Percentiles rank a stretch among this genome's conserved stretches.
phyloP scores from a whole-genome alignment of 495 filamentous ascomycete species.

The Geopyxis carbonaria region DNA sequence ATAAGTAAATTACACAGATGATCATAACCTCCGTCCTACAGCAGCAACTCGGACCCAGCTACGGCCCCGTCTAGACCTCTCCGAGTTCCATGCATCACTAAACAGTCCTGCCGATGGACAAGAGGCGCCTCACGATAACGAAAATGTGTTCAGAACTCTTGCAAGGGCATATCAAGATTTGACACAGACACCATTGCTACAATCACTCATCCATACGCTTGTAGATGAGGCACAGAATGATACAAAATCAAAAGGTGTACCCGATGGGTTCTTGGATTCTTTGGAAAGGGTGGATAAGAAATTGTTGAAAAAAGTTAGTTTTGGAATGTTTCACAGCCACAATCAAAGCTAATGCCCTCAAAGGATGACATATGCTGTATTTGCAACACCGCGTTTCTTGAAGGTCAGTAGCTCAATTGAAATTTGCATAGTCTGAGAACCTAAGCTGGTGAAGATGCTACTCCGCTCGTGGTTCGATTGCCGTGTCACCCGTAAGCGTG shows the following conservation, averaged over 20 bases:
- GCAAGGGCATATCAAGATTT: no score
- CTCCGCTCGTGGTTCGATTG: slow-evolving; percentile 72
- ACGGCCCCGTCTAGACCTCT: no score
- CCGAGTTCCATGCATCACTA: no score
- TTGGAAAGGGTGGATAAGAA: slow-evolving; percentile 66
- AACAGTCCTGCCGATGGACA: no score
- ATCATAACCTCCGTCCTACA: no score
- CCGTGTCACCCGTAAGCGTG: slow-evolving; percentile 43
- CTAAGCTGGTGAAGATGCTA: slow-evolving; percentile 30
- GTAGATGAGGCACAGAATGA: slow-evolving; percentile 51
- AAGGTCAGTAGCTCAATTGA: slow-evolving; percentile 35
- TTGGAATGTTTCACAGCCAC: no score
- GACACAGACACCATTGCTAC: slow-evolving; percentile 34
- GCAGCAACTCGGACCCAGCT: no score
- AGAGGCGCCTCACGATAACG: no score
- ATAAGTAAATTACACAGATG: no score
- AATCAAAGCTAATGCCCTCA: no score
- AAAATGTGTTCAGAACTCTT: no score
- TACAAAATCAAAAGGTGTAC: slow-evolving; percentile 51
- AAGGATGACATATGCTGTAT: slow-evolving; percentile 62
- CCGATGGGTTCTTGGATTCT: slow-evolving; percentile 60
- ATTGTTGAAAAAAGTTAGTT: no score
- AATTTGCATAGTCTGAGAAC: not conserved
- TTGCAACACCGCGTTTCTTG: slow-evolving; percentile 65
- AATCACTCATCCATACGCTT: slow-evolving; percentile 43